These are phyloP conservation scores for Pichia sporocuriosa DNA, from an alignment of 805 yeast species.

Conservation along the genomic window DNA sequence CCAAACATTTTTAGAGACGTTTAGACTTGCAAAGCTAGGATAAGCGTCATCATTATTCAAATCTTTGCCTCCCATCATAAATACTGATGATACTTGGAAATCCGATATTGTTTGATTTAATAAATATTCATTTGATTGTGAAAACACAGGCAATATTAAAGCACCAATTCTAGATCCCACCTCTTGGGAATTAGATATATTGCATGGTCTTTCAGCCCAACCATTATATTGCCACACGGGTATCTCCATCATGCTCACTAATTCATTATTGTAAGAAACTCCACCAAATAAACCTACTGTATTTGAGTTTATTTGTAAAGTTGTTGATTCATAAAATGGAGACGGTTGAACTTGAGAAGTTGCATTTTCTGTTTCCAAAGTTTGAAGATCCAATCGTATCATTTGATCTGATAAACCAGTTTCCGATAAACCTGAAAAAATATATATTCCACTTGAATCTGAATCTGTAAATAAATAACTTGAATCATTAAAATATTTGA, in stretches of 20 bases:
- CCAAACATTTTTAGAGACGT: conserved; percentile 38
- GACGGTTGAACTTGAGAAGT: conserved; percentile 48
- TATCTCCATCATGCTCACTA: conserved; percentile 67
- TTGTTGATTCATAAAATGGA: conserved; percentile 47
- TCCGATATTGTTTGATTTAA: conserved; percentile 24
- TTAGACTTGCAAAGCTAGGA: conserved; percentile 39
- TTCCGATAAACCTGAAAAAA: conserved; percentile 46
- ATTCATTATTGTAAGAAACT: conserved; percentile 43
- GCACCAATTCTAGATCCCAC: conserved; percentile 51
- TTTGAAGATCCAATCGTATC: conserved; percentile 35
- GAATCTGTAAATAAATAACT: conserved; percentile 38
- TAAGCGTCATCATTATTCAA: conserved; percentile 29
- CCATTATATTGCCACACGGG: conserved; percentile 65
- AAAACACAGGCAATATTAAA: conserved; percentile 49
- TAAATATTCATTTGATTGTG: conserved; percentile 19
- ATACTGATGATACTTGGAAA: conserved; percentile 34
- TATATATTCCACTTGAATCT: conserved; percentile 36
- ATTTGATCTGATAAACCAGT: conserved; percentile 34
- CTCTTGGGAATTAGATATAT: conserved; percentile 26
- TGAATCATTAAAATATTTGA: conserved; percentile 27
- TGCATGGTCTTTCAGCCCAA: conserved; percentile 53
- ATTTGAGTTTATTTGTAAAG: conserved; percentile 36
- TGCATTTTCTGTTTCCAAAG: conserved; percentile 32
- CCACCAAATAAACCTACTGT: conserved; percentile 62
- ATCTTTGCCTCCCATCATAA: conserved; percentile 59